Evolutionary conservation across 176 grass and related monocot genomes (phyloP).

Genomic region (Pontederia paniculata): DNA sequence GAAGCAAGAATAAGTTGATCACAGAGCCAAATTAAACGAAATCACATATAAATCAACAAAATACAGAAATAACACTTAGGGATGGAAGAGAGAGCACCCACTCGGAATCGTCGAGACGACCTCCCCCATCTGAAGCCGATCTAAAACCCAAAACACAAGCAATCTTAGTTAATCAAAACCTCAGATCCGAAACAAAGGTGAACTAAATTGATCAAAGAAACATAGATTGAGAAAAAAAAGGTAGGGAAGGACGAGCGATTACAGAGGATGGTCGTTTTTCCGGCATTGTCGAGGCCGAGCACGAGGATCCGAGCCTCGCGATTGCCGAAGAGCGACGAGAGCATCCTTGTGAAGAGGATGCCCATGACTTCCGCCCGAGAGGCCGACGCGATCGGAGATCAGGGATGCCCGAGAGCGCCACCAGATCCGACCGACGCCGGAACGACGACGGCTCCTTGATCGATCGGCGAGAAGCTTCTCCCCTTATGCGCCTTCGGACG

Average conservation of each 20-base stretch:
- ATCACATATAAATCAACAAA: slow-evolving; percentile 1
- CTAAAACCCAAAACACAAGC: slow-evolving; percentile 16
- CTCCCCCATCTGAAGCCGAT: slow-evolving; percentile 98
- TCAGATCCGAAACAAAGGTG: not conserved
- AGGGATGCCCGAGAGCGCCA: no score
- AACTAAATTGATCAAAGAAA: not conserved
- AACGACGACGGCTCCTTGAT: no score
- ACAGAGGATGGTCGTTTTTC: slow-evolving; percentile 98
- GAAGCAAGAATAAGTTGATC: slow-evolving; percentile 10
- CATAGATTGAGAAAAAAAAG: not conserved
- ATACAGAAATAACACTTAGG: not conserved
- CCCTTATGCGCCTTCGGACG: no score
- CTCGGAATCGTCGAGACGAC: slow-evolving; percentile 97
- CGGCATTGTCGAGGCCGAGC: slow-evolving; percentile 94
- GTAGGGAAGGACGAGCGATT: not conserved
- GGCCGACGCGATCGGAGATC: no score
- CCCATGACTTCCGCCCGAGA: slow-evolving; percentile 43
- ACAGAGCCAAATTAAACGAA: slow-evolving; percentile 10
- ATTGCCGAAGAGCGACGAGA: slow-evolving; percentile 86
- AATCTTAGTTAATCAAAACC: slow-evolving; percentile 12
- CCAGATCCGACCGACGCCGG: no score
- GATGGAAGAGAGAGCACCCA: slow-evolving; percentile 32
- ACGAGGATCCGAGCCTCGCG: slow-evolving; percentile 96
- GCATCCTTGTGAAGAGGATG: slow-evolving; percentile 96
- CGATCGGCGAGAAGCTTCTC: no score